Conservation (phyloP, 2,329 filamentous ascomycete genomes). For the Cryphonectria radicalis region DNA sequence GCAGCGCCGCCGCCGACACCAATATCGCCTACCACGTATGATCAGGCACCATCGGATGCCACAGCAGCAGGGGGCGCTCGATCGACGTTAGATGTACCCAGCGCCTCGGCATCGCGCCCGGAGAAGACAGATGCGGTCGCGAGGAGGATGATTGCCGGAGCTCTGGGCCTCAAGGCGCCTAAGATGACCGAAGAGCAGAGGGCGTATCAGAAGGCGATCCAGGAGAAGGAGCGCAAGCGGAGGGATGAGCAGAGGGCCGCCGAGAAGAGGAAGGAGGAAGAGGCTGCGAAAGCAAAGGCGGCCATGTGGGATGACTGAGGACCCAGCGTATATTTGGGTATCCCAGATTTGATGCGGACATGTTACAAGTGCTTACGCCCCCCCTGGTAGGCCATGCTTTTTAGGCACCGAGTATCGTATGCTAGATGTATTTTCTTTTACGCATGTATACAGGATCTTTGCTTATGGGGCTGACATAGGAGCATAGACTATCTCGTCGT, state of each 20-base stretch:
- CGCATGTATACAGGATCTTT: neutral
- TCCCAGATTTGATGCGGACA: neutral
- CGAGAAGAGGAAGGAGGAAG: slow-evolving; percentile 62
- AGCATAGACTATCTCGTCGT: neutral
- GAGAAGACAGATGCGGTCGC: slow-evolving; percentile 96
- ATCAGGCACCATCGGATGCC: slow-evolving; percentile 27
- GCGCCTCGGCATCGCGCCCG: slow-evolving; percentile 53
- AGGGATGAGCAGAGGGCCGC: slow-evolving; percentile 73
- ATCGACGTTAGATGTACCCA: slow-evolving; percentile 1
- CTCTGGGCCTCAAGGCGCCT: slow-evolving; percentile 79
- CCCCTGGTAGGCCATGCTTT: neutral
- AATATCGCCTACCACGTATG: slow-evolving; percentile 54
- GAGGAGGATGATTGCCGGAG: slow-evolving; percentile 84
- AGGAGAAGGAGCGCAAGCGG: slow-evolving; percentile 82
- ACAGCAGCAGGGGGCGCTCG: slow-evolving; percentile 20
- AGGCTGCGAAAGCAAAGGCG: slow-evolving; percentile 75
- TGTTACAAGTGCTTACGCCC: neutral
- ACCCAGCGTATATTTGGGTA: neutral
- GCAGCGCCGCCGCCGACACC: slow-evolving; percentile 70
- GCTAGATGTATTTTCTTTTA: neutral
- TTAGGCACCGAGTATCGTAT: neutral
- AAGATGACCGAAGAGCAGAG: slow-evolving; percentile 86
- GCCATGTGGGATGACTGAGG: slow-evolving; percentile 81
- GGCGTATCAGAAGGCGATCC: slow-evolving; percentile 80
- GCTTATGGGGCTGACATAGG: no score